Percentiles rank a stretch among this genome's conserved stretches.
Conservation (phyloP, 2,329 filamentous ascomycete species). For the Trichophyton schoenleinii region DNA sequence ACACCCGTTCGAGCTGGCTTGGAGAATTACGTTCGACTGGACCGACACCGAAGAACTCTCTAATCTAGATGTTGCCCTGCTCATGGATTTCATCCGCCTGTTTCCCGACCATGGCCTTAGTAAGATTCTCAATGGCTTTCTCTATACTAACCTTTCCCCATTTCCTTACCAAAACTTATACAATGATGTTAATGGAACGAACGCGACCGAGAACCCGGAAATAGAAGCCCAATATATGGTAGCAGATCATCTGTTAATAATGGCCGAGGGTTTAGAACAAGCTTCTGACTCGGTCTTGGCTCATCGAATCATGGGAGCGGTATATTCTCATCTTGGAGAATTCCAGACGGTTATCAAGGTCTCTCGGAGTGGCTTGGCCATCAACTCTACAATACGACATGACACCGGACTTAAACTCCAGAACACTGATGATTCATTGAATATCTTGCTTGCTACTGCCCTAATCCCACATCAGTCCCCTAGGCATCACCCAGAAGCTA, state of each 20-base stretch:
- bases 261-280: conserved; percentile 57
- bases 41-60: conserved; percentile 60
- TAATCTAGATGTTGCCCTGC: conserved; percentile 65
- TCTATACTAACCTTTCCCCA: conserved; percentile 72
- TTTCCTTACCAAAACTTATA: conserved; percentile 43
- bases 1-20: conserved; percentile 77
- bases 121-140: conserved; percentile 68
- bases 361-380: conserved; percentile 58
- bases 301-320: conserved; percentile 69
- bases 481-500: conserved; percentile 78
- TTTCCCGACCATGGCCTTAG: conserved; percentile 76
- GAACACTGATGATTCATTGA: conserved; percentile 61
- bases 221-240: conserved; percentile 44
- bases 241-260: conserved; percentile 68
- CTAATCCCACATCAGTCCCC: conserved; percentile 84
- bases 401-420: conserved; percentile 57
- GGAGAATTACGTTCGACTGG: conserved; percentile 87
- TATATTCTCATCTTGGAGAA: conserved; percentile 75
- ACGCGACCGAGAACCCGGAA: conserved; percentile 21
- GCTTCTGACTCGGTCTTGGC: conserved; percentile 62
- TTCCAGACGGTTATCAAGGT: conserved; percentile 69
- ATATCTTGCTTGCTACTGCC: conserved; percentile 69
- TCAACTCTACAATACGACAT: conserved; percentile 47
- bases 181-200: conserved; percentile 36
- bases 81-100: conserved; percentile 67